Evolutionary conservation across 2,329 filamentous ascomycete species (phyloP).

Genomic region (Monosporascus sp.): DNA sequence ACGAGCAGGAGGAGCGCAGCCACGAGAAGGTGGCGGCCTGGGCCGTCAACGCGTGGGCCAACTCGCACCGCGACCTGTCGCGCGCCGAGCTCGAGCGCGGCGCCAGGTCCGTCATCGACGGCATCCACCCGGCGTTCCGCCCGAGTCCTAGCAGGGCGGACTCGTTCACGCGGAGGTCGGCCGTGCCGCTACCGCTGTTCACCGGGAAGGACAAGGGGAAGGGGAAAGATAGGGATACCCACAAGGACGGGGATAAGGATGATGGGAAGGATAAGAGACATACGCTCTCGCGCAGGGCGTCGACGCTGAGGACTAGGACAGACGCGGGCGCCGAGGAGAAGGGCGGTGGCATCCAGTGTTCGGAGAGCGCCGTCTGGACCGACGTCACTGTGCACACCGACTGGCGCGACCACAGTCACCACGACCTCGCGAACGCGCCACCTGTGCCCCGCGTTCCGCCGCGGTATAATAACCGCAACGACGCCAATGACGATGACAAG

Average conservation of each 20-base stretch:
- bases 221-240: not conserved
- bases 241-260: constrained; percentile 3
- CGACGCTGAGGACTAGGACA: not conserved
- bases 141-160: not conserved
- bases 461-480: not conserved
- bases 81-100: constrained; percentile 6
- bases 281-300: not conserved
- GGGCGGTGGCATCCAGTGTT: too few species aligned
- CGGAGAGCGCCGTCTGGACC: constrained; percentile 13
- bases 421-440: constrained; percentile 4
- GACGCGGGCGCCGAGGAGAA: too few species aligned
- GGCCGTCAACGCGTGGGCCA: constrained; percentile 11
- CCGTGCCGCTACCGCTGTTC: constrained; percentile 12
- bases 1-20: constrained; percentile 11
- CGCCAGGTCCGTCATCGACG: constrained; percentile 13
- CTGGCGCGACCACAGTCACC: not conserved
- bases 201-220: not conserved
- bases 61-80: not conserved
- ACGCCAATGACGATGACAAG: not conserved
- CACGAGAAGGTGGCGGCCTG: constrained; percentile 16
- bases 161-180: constrained; percentile 11
- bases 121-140: constrained; percentile 21
- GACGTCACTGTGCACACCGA: constrained; percentile 16
- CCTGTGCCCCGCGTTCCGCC: constrained; percentile 17
- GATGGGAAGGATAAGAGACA: too few species aligned